A percentile compares a stretch with the other conserved stretches of the same genome.
phyloP scores from a whole-genome alignment of 2,329 filamentous ascomycete species.

The Verticillium dahliae region DNA sequence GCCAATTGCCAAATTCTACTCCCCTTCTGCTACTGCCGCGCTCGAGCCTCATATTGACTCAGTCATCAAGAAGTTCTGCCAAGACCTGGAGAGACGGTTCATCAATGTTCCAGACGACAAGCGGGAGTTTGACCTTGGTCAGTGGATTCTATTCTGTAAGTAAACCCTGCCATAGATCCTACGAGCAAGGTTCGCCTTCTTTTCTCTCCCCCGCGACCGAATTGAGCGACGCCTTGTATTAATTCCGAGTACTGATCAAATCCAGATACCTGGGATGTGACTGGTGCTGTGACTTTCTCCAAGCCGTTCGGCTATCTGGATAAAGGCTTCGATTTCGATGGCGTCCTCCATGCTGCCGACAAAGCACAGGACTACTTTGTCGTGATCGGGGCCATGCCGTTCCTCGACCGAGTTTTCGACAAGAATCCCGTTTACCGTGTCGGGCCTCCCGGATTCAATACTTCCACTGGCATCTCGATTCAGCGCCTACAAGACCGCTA shows the following conservation, averaged over 20 bases:
- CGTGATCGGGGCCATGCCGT: constrained; percentile 20
- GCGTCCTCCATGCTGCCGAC: constrained; percentile 23
- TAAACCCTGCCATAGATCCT: neutral
- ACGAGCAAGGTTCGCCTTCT: no score
- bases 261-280: constrained; percentile 30
- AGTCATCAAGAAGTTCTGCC: constrained; percentile 22
- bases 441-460: constrained; percentile 23
- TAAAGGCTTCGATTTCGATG: constrained; percentile 26
- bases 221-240: no score
- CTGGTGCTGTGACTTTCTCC: constrained; percentile 34
- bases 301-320: constrained; percentile 34
- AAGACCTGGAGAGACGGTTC: constrained; percentile 24
- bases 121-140: constrained; percentile 26
- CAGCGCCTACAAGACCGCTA: constrained; percentile 20
- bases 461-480: constrained; percentile 19
- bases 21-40: constrained; percentile 8
- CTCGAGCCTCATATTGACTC: constrained; percentile 21
- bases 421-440: constrained; percentile 30
- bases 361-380: constrained; percentile 25
- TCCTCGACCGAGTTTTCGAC: constrained; percentile 26
- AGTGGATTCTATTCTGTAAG: constrained; percentile 34
- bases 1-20: constrained; percentile 21
- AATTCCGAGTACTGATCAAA: neutral
- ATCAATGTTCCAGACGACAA: constrained; percentile 15
- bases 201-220: no score